Conservation (phyloP, 169 alveolate species). For the Fabrea salina region DNA sequence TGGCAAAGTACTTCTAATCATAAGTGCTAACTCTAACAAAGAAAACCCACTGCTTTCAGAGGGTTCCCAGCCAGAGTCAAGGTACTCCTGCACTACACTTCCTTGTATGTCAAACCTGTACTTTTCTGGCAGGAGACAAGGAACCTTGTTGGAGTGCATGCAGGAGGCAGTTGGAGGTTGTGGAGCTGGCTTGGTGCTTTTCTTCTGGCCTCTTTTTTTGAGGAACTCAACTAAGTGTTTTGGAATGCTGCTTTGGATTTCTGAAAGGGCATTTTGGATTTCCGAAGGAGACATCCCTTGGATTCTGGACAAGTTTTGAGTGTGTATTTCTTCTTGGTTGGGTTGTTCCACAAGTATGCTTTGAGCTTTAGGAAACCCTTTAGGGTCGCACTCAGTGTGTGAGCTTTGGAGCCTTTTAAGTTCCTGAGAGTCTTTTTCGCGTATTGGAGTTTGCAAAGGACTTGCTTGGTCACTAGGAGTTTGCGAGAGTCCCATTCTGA, state of each 20-base stretch:
- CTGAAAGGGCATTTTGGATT: neutral
- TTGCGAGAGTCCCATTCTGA: neutral
- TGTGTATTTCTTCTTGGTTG: neutral
- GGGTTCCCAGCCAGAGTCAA: neutral
- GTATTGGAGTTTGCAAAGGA: too few relatives aligned
- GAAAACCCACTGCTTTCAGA: neutral
- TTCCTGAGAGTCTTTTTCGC: constrained; percentile 15
- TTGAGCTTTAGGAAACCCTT: neutral
- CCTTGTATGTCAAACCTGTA: constrained; percentile 8
- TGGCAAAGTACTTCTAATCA: constrained; percentile 15
- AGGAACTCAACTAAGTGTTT: neutral
- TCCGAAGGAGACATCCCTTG: neutral
- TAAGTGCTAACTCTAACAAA: neutral
- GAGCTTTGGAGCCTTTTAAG: neutral
- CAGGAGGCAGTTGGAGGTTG: neutral
- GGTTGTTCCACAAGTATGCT: neutral
- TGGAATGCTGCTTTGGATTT: neutral
- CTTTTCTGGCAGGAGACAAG: neutral
- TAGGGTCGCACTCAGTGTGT: neutral
- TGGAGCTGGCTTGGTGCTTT: neutral
- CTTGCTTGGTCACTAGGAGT: too few relatives aligned
- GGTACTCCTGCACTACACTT: neutral
- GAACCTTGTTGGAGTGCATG: neutral
- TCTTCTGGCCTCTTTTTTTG: neutral
- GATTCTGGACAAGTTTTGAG: neutral